Evolutionary conservation across 2,329 filamentous ascomycete genomes (phyloP).

Genomic region (Hawksworthiomyces lignivorus): DNA sequence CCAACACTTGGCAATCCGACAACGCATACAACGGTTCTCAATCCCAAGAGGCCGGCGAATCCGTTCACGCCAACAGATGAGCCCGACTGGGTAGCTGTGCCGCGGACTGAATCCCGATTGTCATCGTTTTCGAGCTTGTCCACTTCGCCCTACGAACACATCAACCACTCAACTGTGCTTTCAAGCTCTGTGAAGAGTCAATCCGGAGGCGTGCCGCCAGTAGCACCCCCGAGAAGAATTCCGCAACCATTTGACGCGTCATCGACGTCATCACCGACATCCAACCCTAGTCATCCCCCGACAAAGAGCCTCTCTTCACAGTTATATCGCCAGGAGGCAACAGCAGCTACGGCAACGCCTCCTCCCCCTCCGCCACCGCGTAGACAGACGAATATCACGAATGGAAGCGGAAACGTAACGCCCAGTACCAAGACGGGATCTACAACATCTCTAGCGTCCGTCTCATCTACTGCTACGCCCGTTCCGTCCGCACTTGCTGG

Average conservation of each 20-base stretch:
- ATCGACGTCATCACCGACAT: slow-evolving; percentile 24
- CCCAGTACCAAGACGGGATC: not conserved
- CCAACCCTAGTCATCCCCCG: not conserved
- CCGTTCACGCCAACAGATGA: slow-evolving; percentile 70
- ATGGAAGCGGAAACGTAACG: slow-evolving; percentile 11
- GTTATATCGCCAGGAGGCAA: slow-evolving; percentile 13
- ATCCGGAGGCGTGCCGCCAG: not conserved
- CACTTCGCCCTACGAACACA: slow-evolving; percentile 52
- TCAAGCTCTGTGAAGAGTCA: slow-evolving; percentile 38
- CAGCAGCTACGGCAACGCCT: slow-evolving; percentile 29
- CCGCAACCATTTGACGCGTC: slow-evolving; percentile 44
- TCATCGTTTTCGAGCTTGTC: slow-evolving; percentile 50
- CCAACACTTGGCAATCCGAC: slow-evolving; percentile 44
- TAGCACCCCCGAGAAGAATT: slow-evolving; percentile 37
- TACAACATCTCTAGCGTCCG: slow-evolving; percentile 28
- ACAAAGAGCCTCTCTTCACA: slow-evolving; percentile 1
- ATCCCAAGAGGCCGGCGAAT: slow-evolving; percentile 68
- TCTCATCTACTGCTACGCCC: too few species aligned
- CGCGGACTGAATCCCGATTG: slow-evolving; percentile 44
- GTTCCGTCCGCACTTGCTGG: not conserved
- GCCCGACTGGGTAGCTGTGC: slow-evolving; percentile 73
- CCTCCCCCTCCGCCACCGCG: slow-evolving; percentile 36
- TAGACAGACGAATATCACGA: slow-evolving; percentile 13
- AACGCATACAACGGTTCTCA: slow-evolving; percentile 52
- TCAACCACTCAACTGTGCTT: slow-evolving; percentile 41